Evolutionary conservation across 2,329 filamentous ascomycete species (phyloP).

Genomic region (Exophiala dermatitidis): DNA sequence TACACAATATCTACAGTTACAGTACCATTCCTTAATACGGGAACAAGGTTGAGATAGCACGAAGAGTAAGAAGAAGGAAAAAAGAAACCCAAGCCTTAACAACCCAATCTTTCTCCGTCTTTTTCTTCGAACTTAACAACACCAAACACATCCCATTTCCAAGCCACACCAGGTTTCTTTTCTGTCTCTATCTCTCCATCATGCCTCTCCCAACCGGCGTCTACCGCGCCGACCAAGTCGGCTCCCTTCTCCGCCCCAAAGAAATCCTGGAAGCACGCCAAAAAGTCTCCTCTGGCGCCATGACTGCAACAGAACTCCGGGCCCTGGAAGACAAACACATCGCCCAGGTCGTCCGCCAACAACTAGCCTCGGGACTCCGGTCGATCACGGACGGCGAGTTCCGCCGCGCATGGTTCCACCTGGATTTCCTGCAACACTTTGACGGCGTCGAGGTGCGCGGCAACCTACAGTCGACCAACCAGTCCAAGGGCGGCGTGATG

Average conservation of each 20-base stretch:
- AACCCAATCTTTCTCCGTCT: too few species aligned
- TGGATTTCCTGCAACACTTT: conserved; percentile 52
- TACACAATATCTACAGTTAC: too few species aligned
- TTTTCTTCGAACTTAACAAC: too few species aligned
- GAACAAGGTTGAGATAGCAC: too few species aligned
- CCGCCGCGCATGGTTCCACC: conserved; percentile 52
- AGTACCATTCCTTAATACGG: too few species aligned
- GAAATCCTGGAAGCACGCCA: conserved; percentile 45
- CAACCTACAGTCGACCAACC: conserved; percentile 30
- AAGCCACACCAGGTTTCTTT: too few species aligned
- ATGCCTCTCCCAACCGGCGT: conserved; percentile 25
- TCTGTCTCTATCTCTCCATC: neutral
- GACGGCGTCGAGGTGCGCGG: conserved; percentile 49
- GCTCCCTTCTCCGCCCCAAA: conserved; percentile 49
- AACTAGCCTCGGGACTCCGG: conserved; percentile 45
- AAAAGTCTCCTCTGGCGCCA: conserved; percentile 40
- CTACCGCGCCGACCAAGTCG: conserved; percentile 51
- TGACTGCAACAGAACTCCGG: conserved; percentile 41
- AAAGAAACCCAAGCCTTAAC: too few species aligned
- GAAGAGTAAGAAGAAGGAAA: too few species aligned
- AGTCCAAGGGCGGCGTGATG: conserved; percentile 33
- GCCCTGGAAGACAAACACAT: conserved; percentile 48
- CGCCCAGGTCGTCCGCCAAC: conserved; percentile 42
- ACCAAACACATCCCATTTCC: too few species aligned
- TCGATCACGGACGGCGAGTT: conserved; percentile 53